A percentile compares a stretch with the other conserved stretches of the same genome.
phyloP scores from a whole-genome alignment of 805 yeast species.

The Lipomyces yamanashiensis region DNA sequence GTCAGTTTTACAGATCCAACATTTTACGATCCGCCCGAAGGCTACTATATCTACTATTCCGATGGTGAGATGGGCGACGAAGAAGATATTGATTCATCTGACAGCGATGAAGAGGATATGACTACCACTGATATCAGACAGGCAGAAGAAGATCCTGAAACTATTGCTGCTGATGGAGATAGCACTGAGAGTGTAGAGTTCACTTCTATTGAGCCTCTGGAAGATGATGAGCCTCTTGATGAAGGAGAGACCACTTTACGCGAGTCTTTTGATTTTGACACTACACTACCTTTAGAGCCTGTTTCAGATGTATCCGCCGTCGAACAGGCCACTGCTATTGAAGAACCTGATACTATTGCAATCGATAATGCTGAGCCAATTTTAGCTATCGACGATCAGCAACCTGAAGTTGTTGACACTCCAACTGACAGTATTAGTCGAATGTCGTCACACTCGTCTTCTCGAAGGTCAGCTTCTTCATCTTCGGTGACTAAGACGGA shows the following conservation, averaged over 20 bases:
- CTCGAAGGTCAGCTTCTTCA: too few species aligned
- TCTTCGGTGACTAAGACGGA: too few species aligned
- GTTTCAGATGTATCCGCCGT: background rate
- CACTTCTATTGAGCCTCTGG: background rate
- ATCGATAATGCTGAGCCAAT: background rate
- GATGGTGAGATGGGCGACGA: constrained; percentile 34
- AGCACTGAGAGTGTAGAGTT: constrained; percentile 11
- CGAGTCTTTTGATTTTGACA: constrained; percentile 17
- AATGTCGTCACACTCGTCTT: too few species aligned
- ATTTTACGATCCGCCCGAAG: constrained; percentile 34
- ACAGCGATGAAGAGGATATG: constrained; percentile 9
- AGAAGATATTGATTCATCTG: constrained; percentile 18
- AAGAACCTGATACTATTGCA: background rate
- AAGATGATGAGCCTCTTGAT: background rate
- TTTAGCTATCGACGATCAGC: too few species aligned
- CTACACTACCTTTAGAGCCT: background rate
- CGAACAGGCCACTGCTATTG: background rate
- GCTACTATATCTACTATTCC: constrained; percentile 23
- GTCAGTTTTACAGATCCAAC: constrained; percentile 29
- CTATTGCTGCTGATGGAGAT: constrained; percentile 1
- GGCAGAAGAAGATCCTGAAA: background rate
- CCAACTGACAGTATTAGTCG: too few species aligned
- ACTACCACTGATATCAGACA: background rate
- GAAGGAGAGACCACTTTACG: constrained; percentile 22
- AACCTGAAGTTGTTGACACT: too few species aligned